Evolutionary conservation across 2,329 filamentous ascomycete genomes (phyloP), one percentile per base, ranked within the genome.

Genomic region (Fusarium veterinarium): DNA sequence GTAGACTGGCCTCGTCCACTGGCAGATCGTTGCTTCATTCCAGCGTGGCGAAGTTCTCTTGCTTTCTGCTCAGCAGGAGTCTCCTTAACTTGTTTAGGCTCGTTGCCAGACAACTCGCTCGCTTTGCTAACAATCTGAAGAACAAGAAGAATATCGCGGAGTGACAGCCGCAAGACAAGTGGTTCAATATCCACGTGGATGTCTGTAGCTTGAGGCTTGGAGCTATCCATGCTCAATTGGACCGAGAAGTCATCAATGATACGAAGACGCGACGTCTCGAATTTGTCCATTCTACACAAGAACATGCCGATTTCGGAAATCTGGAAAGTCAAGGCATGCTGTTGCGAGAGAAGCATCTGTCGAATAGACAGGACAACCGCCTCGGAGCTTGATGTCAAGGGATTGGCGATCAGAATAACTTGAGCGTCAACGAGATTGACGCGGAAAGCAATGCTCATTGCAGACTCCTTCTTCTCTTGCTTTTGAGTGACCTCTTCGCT

Each of bases 271-370:
- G 92, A 95, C 7, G 93, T 95, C 75, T 99, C 95, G 75, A 98
- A 98, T 71, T 91, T 93, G 81, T 99, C 97, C 96, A 99, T 99
- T 17, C 96, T 93, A 79, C 97, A 99, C 37, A 99, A 83, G 81
- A 98, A 99, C 96, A 99, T 99, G 75, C 96, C 96, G 59, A 98
- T 90, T 78, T 98, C 92, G 12, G 94, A 95, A 6, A 99, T 91
- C 79, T 99, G 95, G 79, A 99, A 88, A 2, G 96, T 98, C 75
- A 97, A 88, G 13, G 95, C 94, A 83, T 98, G 94, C 80, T 99
- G 97, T 77, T 97, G 93, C 4, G 95, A 97, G 16, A 98, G 87
- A 4, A 98, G 87, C 17, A 98, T 91, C 80, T 99, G 95, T 80
- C 98, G 97, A 5, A 95, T 97, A 53, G 95, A 94, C 30, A 99